phyloP scores from a whole-genome alignment of 495 filamentous ascomycete species.

The Monascus purpureus region DNA sequence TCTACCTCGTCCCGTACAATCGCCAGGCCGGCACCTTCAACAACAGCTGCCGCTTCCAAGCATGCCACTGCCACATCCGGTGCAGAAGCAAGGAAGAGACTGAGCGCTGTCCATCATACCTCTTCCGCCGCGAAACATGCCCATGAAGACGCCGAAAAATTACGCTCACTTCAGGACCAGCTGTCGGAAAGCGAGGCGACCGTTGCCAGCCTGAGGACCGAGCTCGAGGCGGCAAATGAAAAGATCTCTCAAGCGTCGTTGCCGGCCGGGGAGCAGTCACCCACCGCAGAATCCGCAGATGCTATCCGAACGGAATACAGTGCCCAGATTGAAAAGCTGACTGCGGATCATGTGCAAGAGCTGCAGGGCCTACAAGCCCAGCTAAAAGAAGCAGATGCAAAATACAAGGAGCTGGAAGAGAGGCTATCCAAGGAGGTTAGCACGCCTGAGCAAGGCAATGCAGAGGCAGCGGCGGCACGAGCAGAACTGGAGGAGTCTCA shows the following conservation, averaged over 20 bases:
- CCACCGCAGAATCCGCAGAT: slow-evolving; percentile 15
- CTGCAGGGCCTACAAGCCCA: slow-evolving; percentile 21
- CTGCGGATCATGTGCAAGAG: slow-evolving; percentile 21
- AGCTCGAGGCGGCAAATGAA: slow-evolving; percentile 26
- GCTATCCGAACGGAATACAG: slow-evolving; percentile 22
- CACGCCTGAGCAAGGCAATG: too few relatives aligned
- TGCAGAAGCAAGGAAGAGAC: slow-evolving; percentile 18
- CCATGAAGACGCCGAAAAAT: slow-evolving; percentile 21
- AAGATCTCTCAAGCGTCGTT: slow-evolving; percentile 23
- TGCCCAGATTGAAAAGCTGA: slow-evolving; percentile 24
- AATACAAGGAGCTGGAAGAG: slow-evolving; percentile 27
- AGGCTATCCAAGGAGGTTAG: slow-evolving; percentile 24
- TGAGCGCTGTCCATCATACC: slow-evolving; percentile 13
- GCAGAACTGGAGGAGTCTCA: slow-evolving; percentile 27
- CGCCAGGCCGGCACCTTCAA: slow-evolving; percentile 11
- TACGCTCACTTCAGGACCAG: slow-evolving; percentile 26
- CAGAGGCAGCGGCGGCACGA: slow-evolving; percentile 21
- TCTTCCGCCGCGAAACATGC: slow-evolving; percentile 10
- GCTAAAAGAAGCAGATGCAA: slow-evolving; percentile 25
- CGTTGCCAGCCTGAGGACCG: slow-evolving; percentile 21
- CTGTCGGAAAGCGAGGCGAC: slow-evolving; percentile 30
- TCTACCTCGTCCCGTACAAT: slow-evolving; percentile 18
- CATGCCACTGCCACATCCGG: slow-evolving; percentile 5
- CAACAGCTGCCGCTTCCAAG: slow-evolving; percentile 11
- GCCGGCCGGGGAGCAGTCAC: slow-evolving; percentile 10